These are phyloP conservation scores for Papiliotrema nemorosa DNA, from an alignment of 1,284 basidiomycete species.

Conservation along the genomic window DNA sequence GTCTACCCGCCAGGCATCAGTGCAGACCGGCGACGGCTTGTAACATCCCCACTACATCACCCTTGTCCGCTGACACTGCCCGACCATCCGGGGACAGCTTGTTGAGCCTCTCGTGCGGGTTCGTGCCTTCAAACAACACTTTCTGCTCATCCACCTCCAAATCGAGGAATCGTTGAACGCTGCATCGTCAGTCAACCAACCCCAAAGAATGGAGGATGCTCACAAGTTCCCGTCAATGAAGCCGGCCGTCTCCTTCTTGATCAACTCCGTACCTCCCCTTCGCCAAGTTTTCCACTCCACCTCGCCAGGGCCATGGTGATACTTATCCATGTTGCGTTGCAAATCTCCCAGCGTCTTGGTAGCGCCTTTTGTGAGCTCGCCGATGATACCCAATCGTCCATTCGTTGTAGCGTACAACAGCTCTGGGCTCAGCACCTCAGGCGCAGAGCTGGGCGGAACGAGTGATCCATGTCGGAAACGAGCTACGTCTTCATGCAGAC, in stretches of 20 bases:
- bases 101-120: conserved; percentile 30
- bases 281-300: conserved; percentile 65
- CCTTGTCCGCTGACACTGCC: conserved; percentile 16
- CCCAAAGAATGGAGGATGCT: conserved; percentile 9
- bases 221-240: conserved; percentile 85
- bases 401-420: conserved; percentile 74
- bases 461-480: conserved; percentile 43
- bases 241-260: conserved; percentile 57
- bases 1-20: conserved; percentile 5
- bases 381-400: conserved; percentile 75
- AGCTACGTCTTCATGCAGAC: conserved; percentile 51
- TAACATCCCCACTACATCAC: conserved; percentile 36
- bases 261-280: conserved; percentile 57
- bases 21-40: conserved; percentile 39
- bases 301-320: conserved; percentile 59
- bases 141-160: conserved; percentile 22
- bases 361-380: conserved; percentile 60
- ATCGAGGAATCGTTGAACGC: conserved; percentile 63
- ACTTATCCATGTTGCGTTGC: conserved; percentile 69
- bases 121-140: conserved; percentile 33
- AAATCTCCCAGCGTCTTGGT: conserved; percentile 67
- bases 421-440: conserved; percentile 51
- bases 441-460: conserved; percentile 27
- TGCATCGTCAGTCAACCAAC: conserved; percentile 4
- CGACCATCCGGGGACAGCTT: conserved; percentile 14